Percentiles rank a stretch among this genome's conserved stretches.
phyloP scores from a whole-genome alignment of 2,329 filamentous ascomycete species.

The Coniochaeta sp. region DNA sequence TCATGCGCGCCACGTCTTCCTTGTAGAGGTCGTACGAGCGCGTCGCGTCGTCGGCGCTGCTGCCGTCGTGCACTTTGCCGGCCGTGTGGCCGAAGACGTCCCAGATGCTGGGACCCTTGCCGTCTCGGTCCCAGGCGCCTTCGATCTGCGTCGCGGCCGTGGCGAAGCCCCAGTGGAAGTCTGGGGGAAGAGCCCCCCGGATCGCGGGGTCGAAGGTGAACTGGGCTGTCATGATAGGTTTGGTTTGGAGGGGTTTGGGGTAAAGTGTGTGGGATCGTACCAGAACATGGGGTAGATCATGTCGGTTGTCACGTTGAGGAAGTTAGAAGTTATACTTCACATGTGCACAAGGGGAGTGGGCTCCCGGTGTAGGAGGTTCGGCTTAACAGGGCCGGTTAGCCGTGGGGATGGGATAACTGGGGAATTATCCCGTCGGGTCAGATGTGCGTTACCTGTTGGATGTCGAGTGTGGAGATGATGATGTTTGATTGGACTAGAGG shows the following conservation, averaged over 20 bases:
- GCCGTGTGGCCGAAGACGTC: constrained; percentile 30
- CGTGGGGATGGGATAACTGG: not conserved
- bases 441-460: not conserved
- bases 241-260: not conserved
- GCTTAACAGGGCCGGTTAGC: not conserved
- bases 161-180: constrained; percentile 32
- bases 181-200: constrained; percentile 20
- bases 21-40: constrained; percentile 32
- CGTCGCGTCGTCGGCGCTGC: constrained; percentile 29
- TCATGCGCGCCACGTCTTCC: constrained; percentile 53
- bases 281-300: not conserved
- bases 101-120: constrained; percentile 33
- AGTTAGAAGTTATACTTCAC: not conserved
- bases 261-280: not conserved
- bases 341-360: not conserved
- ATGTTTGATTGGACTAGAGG: not conserved
- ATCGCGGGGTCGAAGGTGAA: constrained; percentile 14
- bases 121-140: constrained; percentile 32
- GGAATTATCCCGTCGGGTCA: not conserved
- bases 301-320: not conserved
- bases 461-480: not conserved
- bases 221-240: not conserved
- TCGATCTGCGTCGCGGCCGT: constrained; percentile 33
- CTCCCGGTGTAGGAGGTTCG: not conserved
- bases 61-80: constrained; percentile 29